Percentiles rank a stretch among this genome's conserved stretches.
Evolutionary conservation across 192 early-diverging fungal species (phyloP).

Genomic region (Rhizoclosmatium sp.): DNA sequence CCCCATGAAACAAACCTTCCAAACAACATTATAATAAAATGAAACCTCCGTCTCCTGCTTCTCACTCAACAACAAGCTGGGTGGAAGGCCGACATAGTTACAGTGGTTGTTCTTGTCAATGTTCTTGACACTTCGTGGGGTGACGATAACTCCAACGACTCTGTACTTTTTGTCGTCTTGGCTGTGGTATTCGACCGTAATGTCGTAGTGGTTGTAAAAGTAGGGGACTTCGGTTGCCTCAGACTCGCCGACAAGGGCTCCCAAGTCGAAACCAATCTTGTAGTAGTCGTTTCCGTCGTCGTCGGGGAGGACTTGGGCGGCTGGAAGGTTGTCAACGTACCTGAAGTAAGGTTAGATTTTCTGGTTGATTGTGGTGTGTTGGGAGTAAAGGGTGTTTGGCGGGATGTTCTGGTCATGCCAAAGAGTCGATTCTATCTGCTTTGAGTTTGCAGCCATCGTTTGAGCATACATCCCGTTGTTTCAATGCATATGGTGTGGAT

Average conservation of each 20-base stretch:
- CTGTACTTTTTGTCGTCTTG: conserved; percentile 67
- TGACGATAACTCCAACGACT: conserved; percentile 88
- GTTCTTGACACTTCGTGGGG: conserved; percentile 67
- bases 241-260: conserved; percentile 41
- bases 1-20: conserved; percentile 42
- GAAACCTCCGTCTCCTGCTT: conserved; percentile 42
- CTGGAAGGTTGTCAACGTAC: conserved; percentile 92
- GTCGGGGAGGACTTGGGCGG: conserved; percentile 58
- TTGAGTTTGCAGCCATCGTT: no score
- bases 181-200: conserved; percentile 82
- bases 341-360: neutral
- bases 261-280: conserved; percentile 84
- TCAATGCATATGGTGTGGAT: no score
- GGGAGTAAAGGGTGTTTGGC: no score
- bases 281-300: conserved; percentile 71
- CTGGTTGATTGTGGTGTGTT: neutral
- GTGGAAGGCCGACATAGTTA: conserved; percentile 22
- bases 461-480: no score
- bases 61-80: conserved; percentile 30
- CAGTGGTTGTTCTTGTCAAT: conserved; percentile 32
- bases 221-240: conserved; percentile 38
- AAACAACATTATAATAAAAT: conserved; percentile 61
- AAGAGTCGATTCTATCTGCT: no score
- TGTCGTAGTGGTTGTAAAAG: conserved; percentile 91
- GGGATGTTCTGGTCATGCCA: no score